phyloP scores from a whole-genome alignment of 2,329 filamentous ascomycete species.

The Dothiorella sarmentorum region DNA sequence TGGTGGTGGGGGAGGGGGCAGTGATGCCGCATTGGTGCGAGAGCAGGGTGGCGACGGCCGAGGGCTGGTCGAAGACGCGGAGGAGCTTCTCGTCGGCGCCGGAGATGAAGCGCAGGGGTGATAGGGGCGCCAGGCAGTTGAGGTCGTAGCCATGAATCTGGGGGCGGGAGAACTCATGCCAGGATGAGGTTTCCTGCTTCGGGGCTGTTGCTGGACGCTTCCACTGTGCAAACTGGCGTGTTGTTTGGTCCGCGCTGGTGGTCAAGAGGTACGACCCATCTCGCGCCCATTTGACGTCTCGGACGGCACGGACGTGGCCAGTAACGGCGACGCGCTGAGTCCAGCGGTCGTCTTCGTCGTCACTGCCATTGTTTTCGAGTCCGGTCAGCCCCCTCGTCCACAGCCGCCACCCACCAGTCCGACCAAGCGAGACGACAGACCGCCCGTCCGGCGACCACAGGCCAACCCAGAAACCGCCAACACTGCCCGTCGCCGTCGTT shows the following conservation, averaged over 20 bases:
- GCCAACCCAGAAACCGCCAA: slow-evolving; percentile 94
- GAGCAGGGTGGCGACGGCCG: slow-evolving; percentile 73
- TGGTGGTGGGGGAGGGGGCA: slow-evolving; percentile 16
- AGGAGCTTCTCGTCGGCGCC: slow-evolving; percentile 98
- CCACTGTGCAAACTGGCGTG: slow-evolving; percentile 82
- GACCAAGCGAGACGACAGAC: slow-evolving; percentile 75
- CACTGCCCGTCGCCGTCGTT: slow-evolving; percentile 92
- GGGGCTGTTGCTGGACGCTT: slow-evolving; percentile 13
- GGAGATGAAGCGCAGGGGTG: slow-evolving; percentile 75
- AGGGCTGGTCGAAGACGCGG: slow-evolving; percentile 88
- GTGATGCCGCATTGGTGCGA: slow-evolving; percentile 61
- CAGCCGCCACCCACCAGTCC: slow-evolving; percentile 88
- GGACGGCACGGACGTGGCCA: slow-evolving; percentile 80
- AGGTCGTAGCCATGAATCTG: slow-evolving; percentile 98
- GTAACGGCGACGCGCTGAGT: slow-evolving; percentile 70
- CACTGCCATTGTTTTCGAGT: slow-evolving; percentile 48
- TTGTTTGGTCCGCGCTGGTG: slow-evolving; percentile 89
- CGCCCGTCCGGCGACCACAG: slow-evolving; percentile 80
- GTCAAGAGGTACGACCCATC: slow-evolving; percentile 82
- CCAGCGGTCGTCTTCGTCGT: slow-evolving; percentile 65
- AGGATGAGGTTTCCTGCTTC: slow-evolving; percentile 68
- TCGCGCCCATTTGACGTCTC: slow-evolving; percentile 78
- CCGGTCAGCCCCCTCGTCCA: slow-evolving; percentile 64
- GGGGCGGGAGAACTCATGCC: slow-evolving; percentile 93
- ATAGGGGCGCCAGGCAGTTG: slow-evolving; percentile 83